Evolutionary conservation across 805 yeast species (phyloP).

Genomic region (Candida peoriensis): DNA sequence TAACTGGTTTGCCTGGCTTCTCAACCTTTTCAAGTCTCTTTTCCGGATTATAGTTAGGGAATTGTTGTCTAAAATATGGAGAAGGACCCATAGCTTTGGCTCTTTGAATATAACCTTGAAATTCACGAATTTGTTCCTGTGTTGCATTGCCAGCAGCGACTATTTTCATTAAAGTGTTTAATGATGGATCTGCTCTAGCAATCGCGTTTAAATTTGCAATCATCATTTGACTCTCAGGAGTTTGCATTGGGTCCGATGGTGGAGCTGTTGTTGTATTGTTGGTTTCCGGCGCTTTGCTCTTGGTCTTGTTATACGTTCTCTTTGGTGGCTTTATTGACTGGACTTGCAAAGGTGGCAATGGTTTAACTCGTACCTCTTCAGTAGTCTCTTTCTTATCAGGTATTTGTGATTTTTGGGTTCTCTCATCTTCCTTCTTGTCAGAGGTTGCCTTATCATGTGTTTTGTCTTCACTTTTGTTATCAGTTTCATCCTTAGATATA

Average conservation of each 20-base stretch:
- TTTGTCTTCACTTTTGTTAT: not conserved
- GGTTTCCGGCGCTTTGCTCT: not conserved
- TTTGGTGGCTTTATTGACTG: not conserved
- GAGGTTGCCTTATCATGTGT: not conserved
- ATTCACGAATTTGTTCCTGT: slow-evolving; percentile 64
- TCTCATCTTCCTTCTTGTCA: not conserved
- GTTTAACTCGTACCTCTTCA: slow-evolving; percentile 3
- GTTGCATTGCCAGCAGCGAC: slow-evolving; percentile 84
- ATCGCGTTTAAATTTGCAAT: slow-evolving; percentile 78
- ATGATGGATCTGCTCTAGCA: slow-evolving; percentile 65
- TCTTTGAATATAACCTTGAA: slow-evolving; percentile 73
- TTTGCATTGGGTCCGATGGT: slow-evolving; percentile 39
- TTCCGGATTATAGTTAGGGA: slow-evolving; percentile 14
- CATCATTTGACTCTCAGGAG: slow-evolving; percentile 72
- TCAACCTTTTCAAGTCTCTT: slow-evolving; percentile 13
- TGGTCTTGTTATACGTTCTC: not conserved
- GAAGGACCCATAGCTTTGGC: slow-evolving; percentile 71
- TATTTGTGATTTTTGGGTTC: not conserved
- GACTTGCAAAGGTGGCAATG: slow-evolving; percentile 14
- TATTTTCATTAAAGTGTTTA: slow-evolving; percentile 70
- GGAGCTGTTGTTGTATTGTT: slow-evolving; percentile 13
- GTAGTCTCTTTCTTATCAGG: not conserved
- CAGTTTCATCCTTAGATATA: not conserved
- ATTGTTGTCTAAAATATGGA: slow-evolving; percentile 33
- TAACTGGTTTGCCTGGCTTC: slow-evolving; percentile 1